Evolutionary conservation across 345 rosid genomes (phyloP).

Genomic region (Brassica napus): DNA sequence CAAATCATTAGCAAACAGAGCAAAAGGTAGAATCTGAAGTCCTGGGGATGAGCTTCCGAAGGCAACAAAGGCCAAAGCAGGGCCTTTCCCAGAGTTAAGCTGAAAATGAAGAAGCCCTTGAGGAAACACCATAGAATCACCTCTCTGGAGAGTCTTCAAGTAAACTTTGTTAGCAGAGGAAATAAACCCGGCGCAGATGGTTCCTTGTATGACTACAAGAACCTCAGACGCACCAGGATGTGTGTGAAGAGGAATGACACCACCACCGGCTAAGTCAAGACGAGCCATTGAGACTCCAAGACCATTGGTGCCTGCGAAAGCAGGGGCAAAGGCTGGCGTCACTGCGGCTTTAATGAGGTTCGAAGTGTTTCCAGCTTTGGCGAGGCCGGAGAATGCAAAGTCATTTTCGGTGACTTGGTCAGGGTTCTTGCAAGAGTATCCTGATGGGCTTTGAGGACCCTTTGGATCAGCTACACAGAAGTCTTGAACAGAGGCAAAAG

Average conservation of each 20-base stretch:
- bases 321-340: constrained; percentile 62
- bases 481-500: constrained; percentile 64
- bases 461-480: constrained; percentile 69
- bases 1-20: constrained; percentile 64
- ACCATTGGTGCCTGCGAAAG: constrained; percentile 67
- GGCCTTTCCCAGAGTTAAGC: constrained; percentile 48
- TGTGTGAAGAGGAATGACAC: constrained; percentile 80
- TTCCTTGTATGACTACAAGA: constrained; percentile 55
- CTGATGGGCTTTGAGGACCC: constrained; percentile 62
- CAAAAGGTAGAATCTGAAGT: constrained; percentile 65
- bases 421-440: constrained; percentile 65
- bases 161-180: constrained; percentile 64
- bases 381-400: constrained; percentile 67
- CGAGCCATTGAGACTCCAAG: constrained; percentile 80
- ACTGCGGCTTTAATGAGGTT: constrained; percentile 78
- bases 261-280: constrained; percentile 66
- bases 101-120: constrained; percentile 78
- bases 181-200: constrained; percentile 75
- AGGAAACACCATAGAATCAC: constrained; percentile 79
- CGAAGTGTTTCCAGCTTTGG: constrained; percentile 55
- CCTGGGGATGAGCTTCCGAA: constrained; percentile 76
- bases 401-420: constrained; percentile 53
- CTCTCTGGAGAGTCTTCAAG: constrained; percentile 51
- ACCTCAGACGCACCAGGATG: constrained; percentile 77
- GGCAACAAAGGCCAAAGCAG: constrained; percentile 57